Percentiles rank a stretch among this genome's conserved stretches.
Conservation (phyloP, 495 filamentous ascomycete species). For the Aspergillus egyptiacus region DNA sequence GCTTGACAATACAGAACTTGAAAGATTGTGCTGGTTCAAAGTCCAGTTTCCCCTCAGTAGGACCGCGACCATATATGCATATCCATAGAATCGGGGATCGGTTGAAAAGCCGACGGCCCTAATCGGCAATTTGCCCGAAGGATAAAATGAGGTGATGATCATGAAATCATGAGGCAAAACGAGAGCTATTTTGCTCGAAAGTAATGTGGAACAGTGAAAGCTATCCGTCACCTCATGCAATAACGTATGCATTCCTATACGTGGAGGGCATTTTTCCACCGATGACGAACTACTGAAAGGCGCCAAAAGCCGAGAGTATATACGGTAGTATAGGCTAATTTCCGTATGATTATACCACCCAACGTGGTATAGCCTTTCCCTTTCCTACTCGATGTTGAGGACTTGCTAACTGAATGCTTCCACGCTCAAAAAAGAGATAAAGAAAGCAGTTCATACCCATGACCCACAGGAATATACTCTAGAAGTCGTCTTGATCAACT, state of each 20-base stretch:
- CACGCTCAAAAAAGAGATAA: too few species aligned
- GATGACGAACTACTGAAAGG: neutral
- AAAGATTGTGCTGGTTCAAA: neutral
- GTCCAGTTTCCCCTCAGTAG: neutral
- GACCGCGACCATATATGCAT: neutral
- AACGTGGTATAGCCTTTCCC: too few species aligned
- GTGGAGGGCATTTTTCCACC: conserved; percentile 8
- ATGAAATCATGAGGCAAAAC: too few species aligned
- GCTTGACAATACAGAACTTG: neutral
- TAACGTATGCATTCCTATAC: neutral
- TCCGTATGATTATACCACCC: neutral
- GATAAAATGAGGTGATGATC: neutral
- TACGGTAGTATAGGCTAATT: neutral
- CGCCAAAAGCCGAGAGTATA: too few species aligned
- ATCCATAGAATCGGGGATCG: neutral
- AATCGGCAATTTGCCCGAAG: conserved; percentile 4
- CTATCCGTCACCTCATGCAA: too few species aligned
- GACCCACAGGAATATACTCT: too few species aligned
- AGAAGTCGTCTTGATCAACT: too few species aligned
- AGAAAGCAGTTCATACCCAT: too few species aligned
- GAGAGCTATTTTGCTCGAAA: too few species aligned
- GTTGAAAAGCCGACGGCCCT: conserved; percentile 1
- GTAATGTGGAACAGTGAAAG: too few species aligned
- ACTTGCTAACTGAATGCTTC: too few species aligned
- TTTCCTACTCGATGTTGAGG: too few species aligned